Evolutionary conservation across 192 early-diverging fungal genomes (phyloP), one percentile per base, ranked within the genome.

Genomic region (Coemansia sp.): DNA sequence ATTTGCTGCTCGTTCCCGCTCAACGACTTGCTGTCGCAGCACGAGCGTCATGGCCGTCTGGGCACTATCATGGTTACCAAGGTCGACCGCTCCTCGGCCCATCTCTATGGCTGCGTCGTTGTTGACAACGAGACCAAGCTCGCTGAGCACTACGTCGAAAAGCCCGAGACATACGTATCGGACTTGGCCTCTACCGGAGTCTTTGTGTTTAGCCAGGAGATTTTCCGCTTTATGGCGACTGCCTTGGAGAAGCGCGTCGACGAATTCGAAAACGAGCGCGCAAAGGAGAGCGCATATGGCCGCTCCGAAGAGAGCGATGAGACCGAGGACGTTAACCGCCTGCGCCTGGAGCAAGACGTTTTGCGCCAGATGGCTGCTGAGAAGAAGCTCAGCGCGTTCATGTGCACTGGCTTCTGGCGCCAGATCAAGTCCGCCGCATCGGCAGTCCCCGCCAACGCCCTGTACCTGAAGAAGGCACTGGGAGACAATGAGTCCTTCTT

Each of bases 131-230:
- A 94, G 37, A 99, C 92, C 14, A 84, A 91, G 53, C 91, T 96
- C 73, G 96, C 97, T 0, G 84, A 94, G 69, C 97, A 99, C 82
- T 99, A 98, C 73, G 97, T 98, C 31, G 96, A 99, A 78, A 99
- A 99, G 85, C 97, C 97, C 14, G 94, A 98, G 75, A 89, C 93
- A 0, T 96, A 95, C 78, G 86, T 99, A 61, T 96, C 94, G 50
- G 92, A 99, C 80, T 70, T 94, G 78, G 95, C 95, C 68, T 95
- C 94, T 17, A 95, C 94, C 62, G 97, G 97, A 68, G 92, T 99
- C 41, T 97, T 96, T 77, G 80, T 99, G 53, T 97, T 99, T 86
- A 88, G 93, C 76, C 86, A 85, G 69, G 87, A 91, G 45, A 90
- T 99, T 55, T 96, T 99, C 80, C 79, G 81, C 69, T 90, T 92